These are phyloP conservation scores for Tolypocladium paradoxum DNA, from an alignment of 2,329 filamentous ascomycete species.

Conservation along the genomic window DNA sequence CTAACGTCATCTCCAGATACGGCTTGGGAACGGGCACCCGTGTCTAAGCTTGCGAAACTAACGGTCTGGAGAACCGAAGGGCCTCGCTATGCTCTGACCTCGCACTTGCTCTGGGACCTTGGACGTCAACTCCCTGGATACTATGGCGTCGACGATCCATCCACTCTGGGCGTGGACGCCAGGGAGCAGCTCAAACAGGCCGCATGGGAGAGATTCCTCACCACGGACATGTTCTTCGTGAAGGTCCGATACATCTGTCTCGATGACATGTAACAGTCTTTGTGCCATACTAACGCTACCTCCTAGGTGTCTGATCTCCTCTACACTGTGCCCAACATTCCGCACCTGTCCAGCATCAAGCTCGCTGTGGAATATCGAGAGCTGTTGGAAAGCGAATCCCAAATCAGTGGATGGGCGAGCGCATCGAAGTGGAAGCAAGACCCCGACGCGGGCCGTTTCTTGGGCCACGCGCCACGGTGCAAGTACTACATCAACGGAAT, in stretches of 20 bases:
- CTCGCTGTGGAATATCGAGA: constrained; percentile 51
- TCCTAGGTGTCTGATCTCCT: constrained; percentile 50
- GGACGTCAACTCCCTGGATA: constrained; percentile 41
- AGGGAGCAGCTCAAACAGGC: constrained; percentile 36
- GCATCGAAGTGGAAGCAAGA: constrained; percentile 49
- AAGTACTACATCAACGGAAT: constrained; percentile 49
- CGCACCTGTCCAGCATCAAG: constrained; percentile 45
- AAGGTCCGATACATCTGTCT: constrained; percentile 34
- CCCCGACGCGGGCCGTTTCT: constrained; percentile 39
- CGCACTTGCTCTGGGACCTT: constrained; percentile 38
- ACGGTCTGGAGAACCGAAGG: constrained; percentile 50
- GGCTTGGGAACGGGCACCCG: constrained; percentile 45
- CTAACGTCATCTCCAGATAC: constrained; percentile 31
- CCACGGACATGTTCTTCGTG: constrained; percentile 55
- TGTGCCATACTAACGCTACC: not conserved
- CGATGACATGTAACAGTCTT: not conserved
- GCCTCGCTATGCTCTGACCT: constrained; percentile 43
- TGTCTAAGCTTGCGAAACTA: constrained; percentile 42
- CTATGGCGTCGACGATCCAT: constrained; percentile 36
- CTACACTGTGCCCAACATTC: constrained; percentile 43
- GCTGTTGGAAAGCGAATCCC: constrained; percentile 38
- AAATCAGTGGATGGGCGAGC: constrained; percentile 28
- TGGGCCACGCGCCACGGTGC: constrained; percentile 43
- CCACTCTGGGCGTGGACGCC: constrained; percentile 28
- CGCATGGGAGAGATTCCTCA: constrained; percentile 42